These are phyloP conservation scores for Apostasia ramifera DNA, from an alignment of 106 monocot genomes.

Conservation along the genomic window DNA sequence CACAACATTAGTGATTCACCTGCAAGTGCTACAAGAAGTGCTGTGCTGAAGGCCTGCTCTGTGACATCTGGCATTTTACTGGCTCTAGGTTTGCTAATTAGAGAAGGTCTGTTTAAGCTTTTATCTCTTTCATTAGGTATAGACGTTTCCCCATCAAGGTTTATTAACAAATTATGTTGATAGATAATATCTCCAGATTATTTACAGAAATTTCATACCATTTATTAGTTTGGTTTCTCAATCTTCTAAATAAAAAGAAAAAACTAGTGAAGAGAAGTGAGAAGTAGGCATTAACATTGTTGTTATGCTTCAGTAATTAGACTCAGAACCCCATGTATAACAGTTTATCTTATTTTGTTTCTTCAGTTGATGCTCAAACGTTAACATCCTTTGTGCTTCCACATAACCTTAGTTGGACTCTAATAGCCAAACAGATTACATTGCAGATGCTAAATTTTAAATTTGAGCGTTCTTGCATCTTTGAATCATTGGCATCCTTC, in stretches of 20 bases:
- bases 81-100: slow-evolving; percentile 40
- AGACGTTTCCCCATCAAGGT: too few species aligned
- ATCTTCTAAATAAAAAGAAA: too few species aligned
- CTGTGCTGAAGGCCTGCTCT: slow-evolving; percentile 68
- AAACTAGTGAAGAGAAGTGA: background rate
- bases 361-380: background rate
- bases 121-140: background rate
- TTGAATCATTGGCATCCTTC: slow-evolving; percentile 3
- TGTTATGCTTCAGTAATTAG: too few species aligned
- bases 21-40: slow-evolving; percentile 38
- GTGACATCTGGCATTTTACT: slow-evolving; percentile 56
- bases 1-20: slow-evolving; percentile 12
- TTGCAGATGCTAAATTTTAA: background rate
- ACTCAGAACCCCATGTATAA: too few species aligned
- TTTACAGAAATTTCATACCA: background rate
- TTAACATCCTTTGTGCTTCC: too few species aligned
- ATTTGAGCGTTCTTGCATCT: background rate
- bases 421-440: too few species aligned
- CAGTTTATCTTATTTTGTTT: background rate
- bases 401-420: too few species aligned
- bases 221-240: background rate
- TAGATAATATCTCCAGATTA: background rate
- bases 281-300: background rate
- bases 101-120: slow-evolving; percentile 34
- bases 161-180: background rate